Conservation (phyloP, 148 eudicot genomes). For the Chenopodium quinoa region DNA sequence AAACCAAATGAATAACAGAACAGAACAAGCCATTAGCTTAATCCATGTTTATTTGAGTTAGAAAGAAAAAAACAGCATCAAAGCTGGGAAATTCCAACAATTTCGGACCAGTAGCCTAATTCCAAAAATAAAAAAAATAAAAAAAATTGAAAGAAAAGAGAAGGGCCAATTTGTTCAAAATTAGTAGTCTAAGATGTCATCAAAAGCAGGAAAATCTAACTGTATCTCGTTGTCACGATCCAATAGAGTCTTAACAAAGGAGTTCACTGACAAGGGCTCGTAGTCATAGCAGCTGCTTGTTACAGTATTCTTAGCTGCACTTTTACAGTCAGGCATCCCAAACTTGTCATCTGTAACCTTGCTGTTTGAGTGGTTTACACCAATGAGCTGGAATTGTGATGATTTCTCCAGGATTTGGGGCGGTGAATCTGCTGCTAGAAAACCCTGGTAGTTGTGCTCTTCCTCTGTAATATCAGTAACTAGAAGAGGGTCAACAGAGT, state of each 20-base stretch:
- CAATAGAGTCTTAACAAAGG: constrained; percentile 68
- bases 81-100: not conserved
- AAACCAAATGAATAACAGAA: not conserved
- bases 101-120: constrained; percentile 3
- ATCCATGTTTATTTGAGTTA: not conserved
- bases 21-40: not conserved
- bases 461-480: constrained; percentile 19
- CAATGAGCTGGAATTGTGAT: not conserved
- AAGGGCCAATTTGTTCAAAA: not conserved
- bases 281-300: constrained; percentile 14
- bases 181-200: constrained; percentile 50
- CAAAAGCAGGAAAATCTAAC: constrained; percentile 54
- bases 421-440: constrained; percentile 17
- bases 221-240: constrained; percentile 61
- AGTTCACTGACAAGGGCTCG: constrained; percentile 40
- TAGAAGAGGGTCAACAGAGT: constrained; percentile 25
- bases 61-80: not conserved
- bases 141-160: not conserved
- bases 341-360: not conserved
- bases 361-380: not conserved
- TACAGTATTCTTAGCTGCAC: constrained; percentile 10
- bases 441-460: constrained; percentile 26
- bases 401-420: constrained; percentile 8
- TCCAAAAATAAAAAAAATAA: not conserved
- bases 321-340: constrained; percentile 16